Evolutionary conservation across 148 eudicot species (phyloP), one percentile per base, ranked within the genome.

Genomic region (Rhododendron henanense): DNA sequence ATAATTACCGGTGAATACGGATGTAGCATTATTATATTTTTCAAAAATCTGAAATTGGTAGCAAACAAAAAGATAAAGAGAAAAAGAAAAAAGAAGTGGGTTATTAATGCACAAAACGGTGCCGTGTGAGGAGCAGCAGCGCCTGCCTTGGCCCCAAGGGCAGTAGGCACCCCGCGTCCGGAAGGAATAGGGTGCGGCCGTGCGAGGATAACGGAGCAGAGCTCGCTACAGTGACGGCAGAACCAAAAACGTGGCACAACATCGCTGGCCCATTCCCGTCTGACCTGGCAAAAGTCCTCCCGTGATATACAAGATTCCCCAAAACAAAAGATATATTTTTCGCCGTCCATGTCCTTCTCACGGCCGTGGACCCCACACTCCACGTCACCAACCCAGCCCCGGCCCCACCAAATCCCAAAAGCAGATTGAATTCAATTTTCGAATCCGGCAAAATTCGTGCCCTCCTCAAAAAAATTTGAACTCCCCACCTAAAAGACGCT

Each of bases 401-500:
- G 6, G 37, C 37, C 75, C 75, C 75, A 69, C 75, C 13, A 10
- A n/a, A 65, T 65, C 71, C 10, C 71, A 69, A 69, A 69, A 69
- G 35, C 18, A 28, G 33, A 69, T 69, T 69, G 75, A 69, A 69
- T 69, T 25, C 39, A 31, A 69, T 69, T 69, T 69, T 28, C 37
- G 33, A 31, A 31, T 69, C 37, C 75, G 39, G 4, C 4, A 53
- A 69, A 69, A 31, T 69, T 69, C 75, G 75, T 69, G 37, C 37
- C 37, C 10, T 1, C 37, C 61, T 6, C 21, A 16, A 55, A 55
- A 55, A 74, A 37, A 37, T 35, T 74, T 74, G 18, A 74, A 74
- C 61, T 74, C 78, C 78, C 78, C 51, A 41, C 80, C 80, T 23
- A 77, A 77, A 77, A 21, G 47, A 77, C 47, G 80, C 80, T 39